Conservation (phyloP, 2,329 filamentous ascomycete species). For the Pseudocercospora macadamiae region DNA sequence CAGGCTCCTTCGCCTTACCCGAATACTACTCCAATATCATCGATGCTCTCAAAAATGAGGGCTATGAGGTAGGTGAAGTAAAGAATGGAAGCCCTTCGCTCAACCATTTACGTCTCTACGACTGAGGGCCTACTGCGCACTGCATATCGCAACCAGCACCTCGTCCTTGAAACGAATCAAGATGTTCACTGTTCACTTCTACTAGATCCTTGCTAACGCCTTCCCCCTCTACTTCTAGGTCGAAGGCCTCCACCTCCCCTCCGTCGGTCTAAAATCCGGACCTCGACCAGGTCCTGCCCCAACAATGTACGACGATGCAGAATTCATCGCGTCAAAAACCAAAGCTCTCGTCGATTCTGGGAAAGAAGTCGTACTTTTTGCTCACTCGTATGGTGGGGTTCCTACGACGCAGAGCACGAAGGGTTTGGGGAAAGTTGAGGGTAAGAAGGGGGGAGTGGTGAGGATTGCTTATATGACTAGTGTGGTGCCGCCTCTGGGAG, state of each 20-base stretch:
- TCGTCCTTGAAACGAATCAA: too few relatives aligned
- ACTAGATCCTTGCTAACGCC: too few relatives aligned
- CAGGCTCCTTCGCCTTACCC: conserved; percentile 5
- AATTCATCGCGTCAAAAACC: neutral
- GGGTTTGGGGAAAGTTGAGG: neutral
- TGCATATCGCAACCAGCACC: too few relatives aligned
- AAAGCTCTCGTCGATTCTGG: neutral
- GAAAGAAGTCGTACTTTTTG: neutral
- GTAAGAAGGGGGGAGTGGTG: neutral
- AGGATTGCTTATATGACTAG: conserved; percentile 4
- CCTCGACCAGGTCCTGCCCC: neutral
- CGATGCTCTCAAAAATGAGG: neutral
- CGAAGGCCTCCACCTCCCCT: neutral
- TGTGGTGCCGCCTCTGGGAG: neutral
- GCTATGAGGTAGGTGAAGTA: too few relatives aligned
- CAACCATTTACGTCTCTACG: too few relatives aligned
- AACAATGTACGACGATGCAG: conserved; percentile 1
- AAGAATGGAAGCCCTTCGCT: too few relatives aligned
- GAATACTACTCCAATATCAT: neutral
- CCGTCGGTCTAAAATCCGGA: neutral
- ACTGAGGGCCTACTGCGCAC: too few relatives aligned
- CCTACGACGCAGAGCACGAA: neutral
- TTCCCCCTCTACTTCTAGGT: too few relatives aligned
- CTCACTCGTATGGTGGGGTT: conserved; percentile 1
- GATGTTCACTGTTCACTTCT: too few relatives aligned